Evolutionary conservation across 192 early-diverging fungal species (phyloP).

Genomic region (Coemansia javaensis): DNA sequence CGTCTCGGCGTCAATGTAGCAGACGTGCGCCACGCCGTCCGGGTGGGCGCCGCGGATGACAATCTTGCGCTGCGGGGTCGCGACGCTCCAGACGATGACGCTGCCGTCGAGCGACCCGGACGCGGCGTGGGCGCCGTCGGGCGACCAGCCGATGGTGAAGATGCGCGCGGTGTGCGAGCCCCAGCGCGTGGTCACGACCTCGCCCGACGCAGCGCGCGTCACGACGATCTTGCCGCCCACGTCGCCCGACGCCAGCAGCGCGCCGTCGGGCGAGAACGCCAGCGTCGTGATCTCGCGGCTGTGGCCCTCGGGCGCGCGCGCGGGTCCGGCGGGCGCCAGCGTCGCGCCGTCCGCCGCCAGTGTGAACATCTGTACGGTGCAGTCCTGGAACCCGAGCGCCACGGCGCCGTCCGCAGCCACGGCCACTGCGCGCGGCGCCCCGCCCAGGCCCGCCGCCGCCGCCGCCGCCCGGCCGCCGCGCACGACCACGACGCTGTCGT

Average conservation of each 20-base stretch:
- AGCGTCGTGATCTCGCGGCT: conserved; percentile 73
- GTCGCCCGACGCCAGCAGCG: conserved; percentile 76
- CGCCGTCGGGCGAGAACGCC: conserved; percentile 69
- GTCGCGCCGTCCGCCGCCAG: conserved; percentile 29
- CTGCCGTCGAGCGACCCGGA: conserved; percentile 84
- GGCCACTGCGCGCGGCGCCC: conserved; percentile 13
- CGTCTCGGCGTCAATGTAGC: conserved; percentile 61
- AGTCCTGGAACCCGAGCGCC: conserved; percentile 54
- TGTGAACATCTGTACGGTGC: conserved; percentile 61
- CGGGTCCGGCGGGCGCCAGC: conserved; percentile 20
- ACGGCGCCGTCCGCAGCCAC: conserved; percentile 4
- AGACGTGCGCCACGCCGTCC: conserved; percentile 69
- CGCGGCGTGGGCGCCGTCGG: conserved; percentile 66
- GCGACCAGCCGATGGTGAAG: conserved; percentile 74
- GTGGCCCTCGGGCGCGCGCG: conserved; percentile 33
- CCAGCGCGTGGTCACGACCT: conserved; percentile 65
- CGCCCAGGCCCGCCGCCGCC: neutral
- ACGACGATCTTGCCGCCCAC: conserved; percentile 73
- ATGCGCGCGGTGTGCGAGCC: conserved; percentile 87
- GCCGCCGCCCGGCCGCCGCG: conserved; percentile 1
- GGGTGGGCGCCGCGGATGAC: conserved; percentile 77
- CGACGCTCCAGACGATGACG: conserved; percentile 84
- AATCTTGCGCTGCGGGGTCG: conserved; percentile 72
- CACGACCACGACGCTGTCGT: conserved; percentile 20
- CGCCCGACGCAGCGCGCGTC: conserved; percentile 56